Evolutionary conservation across 2,329 filamentous ascomycete species (phyloP), one percentile per base, ranked within the genome.

Genomic region (Aspergillus novoparasiticus): DNA sequence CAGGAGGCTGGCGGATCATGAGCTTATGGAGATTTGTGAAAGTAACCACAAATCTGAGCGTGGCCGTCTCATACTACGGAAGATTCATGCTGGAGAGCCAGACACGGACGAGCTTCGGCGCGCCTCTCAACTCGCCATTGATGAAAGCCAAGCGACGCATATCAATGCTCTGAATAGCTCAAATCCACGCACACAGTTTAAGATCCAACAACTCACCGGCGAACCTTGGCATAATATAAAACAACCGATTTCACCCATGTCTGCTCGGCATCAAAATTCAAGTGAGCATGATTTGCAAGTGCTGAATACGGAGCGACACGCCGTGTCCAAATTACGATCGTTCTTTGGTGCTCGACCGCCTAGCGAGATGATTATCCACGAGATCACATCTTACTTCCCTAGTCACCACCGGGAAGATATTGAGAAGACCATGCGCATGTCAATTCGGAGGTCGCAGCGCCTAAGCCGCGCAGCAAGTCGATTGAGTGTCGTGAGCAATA

Each of bases 361-460:
- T 1, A 98, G 94, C 80, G 95, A 99, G 81, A 87, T 99, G 75
- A 99, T 99, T 74, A 94, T 94, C 30, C 96, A 95, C 26, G 95
- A 99, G 75, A 83, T 99, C 64, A 95, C 93, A 1, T 96, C 94
- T 0, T 99, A 98, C 82, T 99, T 99, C 84, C 95, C 95, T 0
- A 93, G 96, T 73, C 94, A 98, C 72, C 89, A 94, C 57, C 89
- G 92, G 61, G 94, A 97, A 75, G 93, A 96, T 71, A 97, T 99
- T 75, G 95, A 98, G 77, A 91, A 93, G 70, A 98, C 95, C 0
- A 94, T 97, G 66, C 91, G 95, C 56, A 87, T 97, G 79, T 97
- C 94, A 0, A 90, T 97, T 78, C 88, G 94, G 69, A 87, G 95
- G 69, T 98, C 94, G 46, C 92, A 92, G 59, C 90, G 95, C 59